Evolutionary conservation across 176 grass and related monocot species (phyloP).

Genomic region (Saccharum spontaneum): DNA sequence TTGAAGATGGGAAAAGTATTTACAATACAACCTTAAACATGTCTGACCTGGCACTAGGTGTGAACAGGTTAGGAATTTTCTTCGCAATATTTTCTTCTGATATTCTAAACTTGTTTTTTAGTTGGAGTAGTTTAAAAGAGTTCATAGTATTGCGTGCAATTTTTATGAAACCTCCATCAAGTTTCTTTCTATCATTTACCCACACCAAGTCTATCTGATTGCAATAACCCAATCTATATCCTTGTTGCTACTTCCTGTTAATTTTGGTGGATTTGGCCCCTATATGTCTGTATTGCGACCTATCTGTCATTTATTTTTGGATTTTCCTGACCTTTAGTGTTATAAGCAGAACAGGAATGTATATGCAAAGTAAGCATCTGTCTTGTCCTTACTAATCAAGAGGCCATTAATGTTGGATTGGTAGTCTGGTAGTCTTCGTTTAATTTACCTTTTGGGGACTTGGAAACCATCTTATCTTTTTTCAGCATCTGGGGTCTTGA

Average conservation of each 20-base stretch:
- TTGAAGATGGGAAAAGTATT: conserved; percentile 87
- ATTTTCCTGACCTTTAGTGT: conserved; percentile 8
- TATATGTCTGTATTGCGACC: not conserved
- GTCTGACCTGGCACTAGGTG: conserved; percentile 87
- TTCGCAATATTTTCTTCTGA: conserved; percentile 6
- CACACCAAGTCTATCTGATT: not conserved
- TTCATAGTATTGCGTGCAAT: not conserved
- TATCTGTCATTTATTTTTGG: not conserved
- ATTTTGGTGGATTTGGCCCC: not conserved
- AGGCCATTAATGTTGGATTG: not conserved
- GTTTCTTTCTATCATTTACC: conserved; percentile 7
- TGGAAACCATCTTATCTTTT: not conserved
- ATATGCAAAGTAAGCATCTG: not conserved
- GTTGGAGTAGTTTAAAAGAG: not conserved
- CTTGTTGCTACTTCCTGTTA: not conserved
- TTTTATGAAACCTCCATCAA: not conserved
- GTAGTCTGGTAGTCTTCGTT: not conserved
- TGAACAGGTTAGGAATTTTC: conserved; percentile 64
- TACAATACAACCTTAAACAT: conserved; percentile 97
- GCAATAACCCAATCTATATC: not conserved
- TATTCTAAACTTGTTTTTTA: conserved; percentile 6
- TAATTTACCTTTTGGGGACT: not conserved
- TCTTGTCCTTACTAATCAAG: not conserved
- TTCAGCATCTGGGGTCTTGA: not conserved
- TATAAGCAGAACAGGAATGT: conserved; percentile 12